A percentile compares a stretch with the other conserved stretches of the same genome.
phyloP scores from a whole-genome alignment of 352 stramenopile genomes.

The Thraustochytrium sp. region DNA sequence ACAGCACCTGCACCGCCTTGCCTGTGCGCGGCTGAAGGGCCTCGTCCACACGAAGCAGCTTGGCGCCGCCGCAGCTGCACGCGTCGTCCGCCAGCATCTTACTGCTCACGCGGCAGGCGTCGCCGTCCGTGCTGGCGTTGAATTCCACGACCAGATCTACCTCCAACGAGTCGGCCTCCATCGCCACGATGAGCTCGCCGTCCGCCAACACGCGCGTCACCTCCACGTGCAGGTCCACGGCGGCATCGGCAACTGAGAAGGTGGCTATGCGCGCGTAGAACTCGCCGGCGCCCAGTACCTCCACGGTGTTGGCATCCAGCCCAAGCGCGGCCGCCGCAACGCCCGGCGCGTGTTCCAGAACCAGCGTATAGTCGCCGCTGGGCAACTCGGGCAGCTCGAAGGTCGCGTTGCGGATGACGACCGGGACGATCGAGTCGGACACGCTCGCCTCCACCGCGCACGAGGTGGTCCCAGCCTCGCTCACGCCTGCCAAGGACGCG shows the following conservation, averaged over 20 bases:
- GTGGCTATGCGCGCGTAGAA: background rate
- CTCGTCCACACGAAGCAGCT: background rate
- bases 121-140: background rate
- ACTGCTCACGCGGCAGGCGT: slow-evolving; percentile 5
- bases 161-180: background rate
- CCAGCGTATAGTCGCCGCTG: background rate
- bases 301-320: background rate
- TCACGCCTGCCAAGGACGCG: background rate
- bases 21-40: background rate
- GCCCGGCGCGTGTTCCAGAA: background rate
- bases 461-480: background rate
- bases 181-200: background rate
- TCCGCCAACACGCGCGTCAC: background rate
- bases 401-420: background rate
- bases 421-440: background rate
- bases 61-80: slow-evolving; percentile 14
- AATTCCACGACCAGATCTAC: slow-evolving; percentile 14
- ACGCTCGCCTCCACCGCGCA: background rate
- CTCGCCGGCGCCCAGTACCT: background rate
- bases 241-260: background rate
- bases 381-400: background rate
- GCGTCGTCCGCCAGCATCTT: slow-evolving; percentile 36
- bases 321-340: background rate
- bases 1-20: slow-evolving; percentile 13
- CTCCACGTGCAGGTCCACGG: background rate